Evolutionary conservation across 495 filamentous ascomycete species (phyloP), one percentile per base, ranked within the genome.

Genomic region (Aspergillus olivimuriae): DNA sequence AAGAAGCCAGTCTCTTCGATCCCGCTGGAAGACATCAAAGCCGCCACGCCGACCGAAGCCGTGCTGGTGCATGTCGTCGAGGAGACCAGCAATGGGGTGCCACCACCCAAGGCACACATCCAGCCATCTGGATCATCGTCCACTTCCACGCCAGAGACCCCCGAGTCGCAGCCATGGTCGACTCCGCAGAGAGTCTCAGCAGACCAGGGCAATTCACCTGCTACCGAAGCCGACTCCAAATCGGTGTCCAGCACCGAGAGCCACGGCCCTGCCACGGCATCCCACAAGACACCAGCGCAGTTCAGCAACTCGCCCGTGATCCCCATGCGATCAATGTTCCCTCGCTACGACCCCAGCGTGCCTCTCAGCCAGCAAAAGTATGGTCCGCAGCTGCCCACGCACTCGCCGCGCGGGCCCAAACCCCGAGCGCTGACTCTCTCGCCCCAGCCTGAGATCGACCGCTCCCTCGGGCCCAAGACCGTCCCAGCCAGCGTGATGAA

Each of bases 241-340:
- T 68, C 58, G 60, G n/a, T 28, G 6, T 28, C 61, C 44, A 48
- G 49, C 45, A 48, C 47, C n/a, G n/a, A n/a, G n/a, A 28, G 24
- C 11, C 6, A 28, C 11, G 11, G 24, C 11, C 24, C 24, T 28
- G 24, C 24, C 6, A 28, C 24, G 24, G 11, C 72, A 17, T 19
- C 21, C 48, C 50, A 62, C 43, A 37, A 56, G 58, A 42, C 65
- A 41, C 53, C 59, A 5, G 55, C 33, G 47, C 58, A 26, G 42
- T 58, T 50, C n/a, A n/a, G n/a, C n/a, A n/a, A n/a, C n/a, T 56
- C 69, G 31, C 57, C 72, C 0, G 57, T 62, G 6, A 35, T 59
- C 39, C 56, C 70, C 53, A 84, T 84, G 65, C 70, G 66, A 45
- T 84, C 81, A 11, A 92, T 92, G 46, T 92, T 94, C 57, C 88